Base-by-base conservation (phyloP, 2,329 filamentous ascomycete genomes). In the Neofusicoccum ribis region DNA sequence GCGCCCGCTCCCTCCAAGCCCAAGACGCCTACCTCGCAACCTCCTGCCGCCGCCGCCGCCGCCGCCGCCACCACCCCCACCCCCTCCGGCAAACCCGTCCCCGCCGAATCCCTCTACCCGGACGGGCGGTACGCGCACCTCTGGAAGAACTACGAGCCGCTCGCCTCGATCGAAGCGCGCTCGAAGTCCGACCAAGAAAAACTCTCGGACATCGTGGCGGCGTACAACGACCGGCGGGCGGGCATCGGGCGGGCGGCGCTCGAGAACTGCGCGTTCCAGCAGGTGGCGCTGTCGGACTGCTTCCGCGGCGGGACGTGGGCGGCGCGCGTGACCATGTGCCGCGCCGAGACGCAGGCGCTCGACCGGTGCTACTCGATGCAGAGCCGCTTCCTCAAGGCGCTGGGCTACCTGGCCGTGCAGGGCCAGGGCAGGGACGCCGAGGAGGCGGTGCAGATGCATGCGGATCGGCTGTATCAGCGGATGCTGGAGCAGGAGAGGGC, bases 181-280 rank as follows among this genome's bases (percentile, higher is more conserved):
- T 83, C 84, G 20, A 90, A 90, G 75, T 87, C 86, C 44, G 91
- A 95, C 71, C 88, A 92, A 72, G 93, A 97, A 74, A 90, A 91
- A 76, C 84, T 96, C 69, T 84, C 86, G 76, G 88, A 92, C 74
- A 88, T 98, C 64, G 82, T 97, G 60, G 90, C 94, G 62, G 89
- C 88, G 6, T 96, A 89, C 84, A 96, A 97, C 77, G 88, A 91
- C 74, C 88, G 93, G 67, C 92, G 91, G 75, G 85, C 87, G 39
- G 85, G 88, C 64, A 91, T 98, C 67, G 91, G 91, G 36, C 84
- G 86, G 47, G 91, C 92, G 1, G 93, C 94, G 9, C 83, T 97
- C 73, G 95, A 99, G 80, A 99, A 98, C 77, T 99, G 95, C 78
- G 90, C 92, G 0, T 78, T 93, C 67, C 92, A 96, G 76, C 92